Evolutionary conservation across 1,284 basidiomycete species (phyloP), one percentile per base, ranked within the genome.

Genomic region (Boletus hoseneyae): DNA sequence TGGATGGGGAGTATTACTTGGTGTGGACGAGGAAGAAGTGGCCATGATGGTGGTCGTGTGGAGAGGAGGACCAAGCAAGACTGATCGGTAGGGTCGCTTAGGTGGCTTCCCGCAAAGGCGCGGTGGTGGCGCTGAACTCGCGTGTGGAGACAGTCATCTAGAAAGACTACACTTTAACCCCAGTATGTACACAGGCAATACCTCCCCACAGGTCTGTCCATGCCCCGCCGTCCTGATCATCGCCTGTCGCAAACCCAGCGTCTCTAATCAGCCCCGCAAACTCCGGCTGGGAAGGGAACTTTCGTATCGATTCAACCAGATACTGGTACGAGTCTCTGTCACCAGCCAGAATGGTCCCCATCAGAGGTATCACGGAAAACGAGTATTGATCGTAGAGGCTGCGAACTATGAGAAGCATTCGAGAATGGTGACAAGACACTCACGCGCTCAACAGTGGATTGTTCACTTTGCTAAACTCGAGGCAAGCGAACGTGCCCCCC

Each of bases 311-410:
- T 72, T 99, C 97, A 45, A 99, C 92, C 38, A 99, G 80, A 70
- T 99, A 99, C 70, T 97, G 93, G 71, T 99, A 99, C 16, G 94
- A 97, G 29, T 85, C 89, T 33, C 95, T 82, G 70, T 99, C 96
- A 4, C 91, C 91, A 8, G 95, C 92, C n/a, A 99, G 77, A 61
- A 99, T 87, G 45, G 94, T 95, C 21, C 97, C 97, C 37, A 99
- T 72, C 18, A 97, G 78, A 5, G 97, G 97, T 62, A 99, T 95
- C 52, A 98, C 81, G 6, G 90, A 86, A 80, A 99, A 99, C 11
- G 96, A 98, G 70, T 97, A 99, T 60, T 93, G 87, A 60, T 94
- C 89, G 72, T 99, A 99, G 4, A 90, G 56, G 56, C 95, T 97
- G 65, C 13, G 11, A 40, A 53, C 32, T 4, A 41, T 67, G 45